A percentile compares a stretch with the other conserved stretches of the same genome.
Conservation (phyloP, 352 stramenopile species). For the Globisporangium nodosum region DNA sequence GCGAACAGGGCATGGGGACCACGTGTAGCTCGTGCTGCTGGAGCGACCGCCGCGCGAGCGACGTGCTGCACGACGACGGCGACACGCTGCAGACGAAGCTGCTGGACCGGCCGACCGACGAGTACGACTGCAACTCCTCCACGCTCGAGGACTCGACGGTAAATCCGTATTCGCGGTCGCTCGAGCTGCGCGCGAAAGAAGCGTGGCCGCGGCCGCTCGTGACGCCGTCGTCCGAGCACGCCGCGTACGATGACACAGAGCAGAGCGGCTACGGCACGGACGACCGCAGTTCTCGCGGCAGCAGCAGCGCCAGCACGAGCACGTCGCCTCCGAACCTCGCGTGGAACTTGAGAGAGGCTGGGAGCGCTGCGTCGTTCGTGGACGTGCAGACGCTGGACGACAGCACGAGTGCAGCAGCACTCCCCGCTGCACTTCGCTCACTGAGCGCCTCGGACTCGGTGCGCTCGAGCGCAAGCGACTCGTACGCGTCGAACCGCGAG, state of each 20-base stretch:
- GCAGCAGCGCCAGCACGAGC: slow-evolving; percentile 2
- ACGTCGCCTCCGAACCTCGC: background rate
- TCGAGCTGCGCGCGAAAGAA: slow-evolving; percentile 6
- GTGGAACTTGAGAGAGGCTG: slow-evolving; percentile 2
- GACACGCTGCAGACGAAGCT: slow-evolving; percentile 48
- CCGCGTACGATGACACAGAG: background rate
- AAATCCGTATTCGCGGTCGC: slow-evolving; percentile 7
- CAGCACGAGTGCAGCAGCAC: background rate
- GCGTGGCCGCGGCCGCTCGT: slow-evolving; percentile 9
- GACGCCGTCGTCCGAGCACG: slow-evolving; percentile 4
- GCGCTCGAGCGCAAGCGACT: slow-evolving; percentile 17
- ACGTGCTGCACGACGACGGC: slow-evolving; percentile 27
- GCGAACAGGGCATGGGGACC: slow-evolving; percentile 21
- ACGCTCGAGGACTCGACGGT: slow-evolving; percentile 8
- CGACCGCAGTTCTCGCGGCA: background rate
- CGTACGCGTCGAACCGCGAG: slow-evolving; percentile 23
- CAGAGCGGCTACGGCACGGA: background rate
- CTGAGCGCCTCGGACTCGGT: slow-evolving; percentile 7
- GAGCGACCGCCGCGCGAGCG: slow-evolving; percentile 23
- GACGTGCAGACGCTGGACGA: background rate
- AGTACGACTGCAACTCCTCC: slow-evolving; percentile 10
- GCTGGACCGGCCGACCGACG: slow-evolving; percentile 14
- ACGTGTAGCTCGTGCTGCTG: slow-evolving; percentile 34
- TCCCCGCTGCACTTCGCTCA: background rate
- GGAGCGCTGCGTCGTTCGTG: slow-evolving; percentile 1